A percentile compares a stretch with the other conserved stretches of the same genome.
phyloP scores from a whole-genome alignment of 2,329 filamentous ascomycete species.

The Huntiella decipiens region DNA sequence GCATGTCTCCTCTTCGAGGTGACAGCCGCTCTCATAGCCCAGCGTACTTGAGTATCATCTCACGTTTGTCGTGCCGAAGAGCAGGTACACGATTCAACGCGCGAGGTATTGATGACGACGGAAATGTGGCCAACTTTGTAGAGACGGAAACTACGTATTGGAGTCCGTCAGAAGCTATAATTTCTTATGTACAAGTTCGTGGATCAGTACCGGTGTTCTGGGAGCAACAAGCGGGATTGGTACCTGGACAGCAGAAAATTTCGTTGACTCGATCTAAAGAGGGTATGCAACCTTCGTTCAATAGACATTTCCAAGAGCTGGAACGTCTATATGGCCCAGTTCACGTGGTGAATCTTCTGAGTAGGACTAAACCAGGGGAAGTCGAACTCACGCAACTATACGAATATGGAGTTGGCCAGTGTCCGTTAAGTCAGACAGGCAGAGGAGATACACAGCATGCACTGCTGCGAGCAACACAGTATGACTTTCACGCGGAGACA shows the following conservation, averaged over 20 bases:
- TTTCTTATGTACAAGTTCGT: constrained; percentile 84
- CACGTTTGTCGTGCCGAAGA: constrained; percentile 71
- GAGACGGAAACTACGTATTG: constrained; percentile 90
- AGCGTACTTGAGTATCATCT: constrained; percentile 74
- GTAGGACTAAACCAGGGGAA: constrained; percentile 71
- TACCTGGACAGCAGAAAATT: constrained; percentile 90
- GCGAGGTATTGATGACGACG: constrained; percentile 93
- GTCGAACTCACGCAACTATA: constrained; percentile 67
- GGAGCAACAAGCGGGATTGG: constrained; percentile 77
- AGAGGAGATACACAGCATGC: constrained; percentile 29
- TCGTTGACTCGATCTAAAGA: constrained; percentile 72
- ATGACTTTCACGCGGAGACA: constrained; percentile 92
- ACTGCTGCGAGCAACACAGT: constrained; percentile 65
- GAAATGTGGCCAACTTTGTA: constrained; percentile 96
- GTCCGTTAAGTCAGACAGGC: constrained; percentile 43
- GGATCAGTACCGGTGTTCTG: constrained; percentile 93
- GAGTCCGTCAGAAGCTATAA: constrained; percentile 57
- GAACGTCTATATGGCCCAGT: constrained; percentile 75
- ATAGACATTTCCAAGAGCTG: constrained; percentile 83
- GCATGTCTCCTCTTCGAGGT: constrained; percentile 42
- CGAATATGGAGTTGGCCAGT: constrained; percentile 55
- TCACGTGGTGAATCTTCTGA: constrained; percentile 87
- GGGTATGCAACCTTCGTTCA: constrained; percentile 83
- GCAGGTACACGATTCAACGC: constrained; percentile 93
- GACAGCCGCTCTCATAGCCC: constrained; percentile 47